Evolutionary conservation across 1,284 basidiomycete species (phyloP).

Genomic region (Schizopora paradoxa): DNA sequence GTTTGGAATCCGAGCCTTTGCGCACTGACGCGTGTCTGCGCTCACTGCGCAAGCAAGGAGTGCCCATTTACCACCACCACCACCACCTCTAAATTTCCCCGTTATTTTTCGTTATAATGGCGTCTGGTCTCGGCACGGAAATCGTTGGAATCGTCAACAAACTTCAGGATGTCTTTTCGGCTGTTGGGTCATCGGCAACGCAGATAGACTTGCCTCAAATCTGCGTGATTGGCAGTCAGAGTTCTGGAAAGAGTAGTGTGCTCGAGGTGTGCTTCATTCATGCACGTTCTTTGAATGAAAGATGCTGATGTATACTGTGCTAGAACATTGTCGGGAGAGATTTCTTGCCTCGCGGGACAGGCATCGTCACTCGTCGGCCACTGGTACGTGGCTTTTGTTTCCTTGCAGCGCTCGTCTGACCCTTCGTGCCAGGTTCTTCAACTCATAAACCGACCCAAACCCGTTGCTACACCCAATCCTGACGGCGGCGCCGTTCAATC

Average conservation of each 20-base stretch:
- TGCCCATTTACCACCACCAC: too few relatives aligned
- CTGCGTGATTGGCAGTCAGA: conserved; percentile 81
- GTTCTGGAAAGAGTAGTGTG: conserved; percentile 84
- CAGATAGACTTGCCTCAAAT: conserved; percentile 84
- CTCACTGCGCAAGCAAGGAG: too few relatives aligned
- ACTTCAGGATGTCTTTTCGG: conserved; percentile 79
- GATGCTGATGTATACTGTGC: conserved; percentile 1
- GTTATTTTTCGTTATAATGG: too few relatives aligned
- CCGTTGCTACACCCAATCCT: conserved; percentile 44
- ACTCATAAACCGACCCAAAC: conserved; percentile 80
- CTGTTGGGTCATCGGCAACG: conserved; percentile 70
- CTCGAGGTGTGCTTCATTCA: conserved; percentile 53
- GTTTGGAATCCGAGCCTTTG: too few relatives aligned
- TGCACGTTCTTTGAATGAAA: not conserved
- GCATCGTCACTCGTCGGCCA: conserved; percentile 95
- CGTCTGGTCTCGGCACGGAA: conserved; percentile 65
- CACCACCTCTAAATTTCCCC: too few relatives aligned
- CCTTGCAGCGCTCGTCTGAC: conserved; percentile 9
- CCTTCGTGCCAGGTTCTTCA: conserved; percentile 70
- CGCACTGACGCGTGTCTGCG: too few relatives aligned
- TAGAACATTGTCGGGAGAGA: conserved; percentile 97
- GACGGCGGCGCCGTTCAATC: conserved; percentile 13
- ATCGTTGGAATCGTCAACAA: conserved; percentile 77
- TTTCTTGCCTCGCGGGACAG: conserved; percentile 94
- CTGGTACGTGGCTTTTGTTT: conserved; percentile 46